Evolutionary conservation across 2,329 filamentous ascomycete species (phyloP).

Genomic region (Trichoderma asperellum): DNA sequence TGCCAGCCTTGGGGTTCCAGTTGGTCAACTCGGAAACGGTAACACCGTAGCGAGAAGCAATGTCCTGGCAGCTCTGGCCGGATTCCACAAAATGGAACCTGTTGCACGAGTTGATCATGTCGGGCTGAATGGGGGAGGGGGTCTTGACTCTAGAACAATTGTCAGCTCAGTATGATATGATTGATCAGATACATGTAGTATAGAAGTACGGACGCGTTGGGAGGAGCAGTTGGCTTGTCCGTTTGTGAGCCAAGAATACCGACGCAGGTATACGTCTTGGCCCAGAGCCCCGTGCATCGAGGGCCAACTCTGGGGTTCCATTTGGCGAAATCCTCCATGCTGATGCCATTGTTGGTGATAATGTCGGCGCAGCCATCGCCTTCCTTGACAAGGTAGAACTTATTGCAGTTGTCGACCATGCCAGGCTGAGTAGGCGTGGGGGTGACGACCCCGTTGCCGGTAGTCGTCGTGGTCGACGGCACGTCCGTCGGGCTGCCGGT

Average conservation of each 20-base stretch:
- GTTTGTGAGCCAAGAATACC: neutral
- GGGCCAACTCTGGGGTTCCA: neutral
- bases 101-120: neutral
- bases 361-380: neutral
- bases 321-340: neutral
- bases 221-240: neutral
- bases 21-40: neutral
- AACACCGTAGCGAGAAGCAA: neutral
- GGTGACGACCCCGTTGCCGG: neutral
- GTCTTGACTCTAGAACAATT: neutral
- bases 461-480: no score
- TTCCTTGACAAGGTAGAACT: neutral
- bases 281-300: neutral
- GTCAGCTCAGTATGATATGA: neutral
- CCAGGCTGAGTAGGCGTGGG: neutral
- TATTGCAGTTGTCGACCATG: neutral
- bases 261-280: neutral
- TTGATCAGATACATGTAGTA: neutral
- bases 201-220: no score
- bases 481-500: no score
- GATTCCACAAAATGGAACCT: neutral
- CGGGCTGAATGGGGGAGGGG: neutral
- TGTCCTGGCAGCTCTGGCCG: neutral
- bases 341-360: neutral
- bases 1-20: no score